Evolutionary conservation across 768 basidiomycete genomes (phyloP), one percentile per base, ranked within the genome.

Genomic region (Boletus subcaerulescens): DNA sequence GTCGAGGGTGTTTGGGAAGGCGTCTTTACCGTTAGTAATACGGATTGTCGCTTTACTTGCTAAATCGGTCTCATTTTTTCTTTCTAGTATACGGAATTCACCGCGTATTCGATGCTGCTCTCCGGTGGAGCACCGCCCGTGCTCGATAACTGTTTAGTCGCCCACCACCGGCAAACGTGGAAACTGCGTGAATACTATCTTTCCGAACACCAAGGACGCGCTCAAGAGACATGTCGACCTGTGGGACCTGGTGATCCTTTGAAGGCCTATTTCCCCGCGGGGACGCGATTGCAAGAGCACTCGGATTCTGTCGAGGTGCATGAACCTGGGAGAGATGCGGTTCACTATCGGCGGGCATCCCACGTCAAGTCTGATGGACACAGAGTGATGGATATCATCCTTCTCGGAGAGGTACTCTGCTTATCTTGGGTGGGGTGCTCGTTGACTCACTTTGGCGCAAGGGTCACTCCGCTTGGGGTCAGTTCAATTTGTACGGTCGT

Each of bases 391-490:
- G 91, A 93, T 63, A 75, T 91, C 35, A 79, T 93, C 47, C 72
- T 93, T 31, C 77, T 81, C 13, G 91, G 91, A 64, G 88, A 92
- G 77, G 90, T 90, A 56, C 52, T 14, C 24, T 33, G 26, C 42
- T 48, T 39, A 36, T 42, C 24, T 49, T 33, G 11, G 11, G 14
- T 39, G 41, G 33, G 29, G 41, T n/a, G 32, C 24, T 20, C n/a
- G 9, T 41, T 61, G 36, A 54, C 54, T 52, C 26, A 58, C 49
- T 43, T 50, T 18, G 18, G 14, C n/a, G n/a, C 18, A 54, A 92
- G 89, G 91, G 92, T 5, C 93, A 94, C 71, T 94, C 92, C 9
- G 85, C 91, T 14, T 95, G 92, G 92, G 92, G 93, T 22, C 85
- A 90, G 59, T 95, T 93, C 71, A 85, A 78, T 54, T 69, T 95